These are phyloP conservation scores for Gymnopus androsaceus DNA, from an alignment of 1,284 basidiomycete species.

Conservation along the genomic window DNA sequence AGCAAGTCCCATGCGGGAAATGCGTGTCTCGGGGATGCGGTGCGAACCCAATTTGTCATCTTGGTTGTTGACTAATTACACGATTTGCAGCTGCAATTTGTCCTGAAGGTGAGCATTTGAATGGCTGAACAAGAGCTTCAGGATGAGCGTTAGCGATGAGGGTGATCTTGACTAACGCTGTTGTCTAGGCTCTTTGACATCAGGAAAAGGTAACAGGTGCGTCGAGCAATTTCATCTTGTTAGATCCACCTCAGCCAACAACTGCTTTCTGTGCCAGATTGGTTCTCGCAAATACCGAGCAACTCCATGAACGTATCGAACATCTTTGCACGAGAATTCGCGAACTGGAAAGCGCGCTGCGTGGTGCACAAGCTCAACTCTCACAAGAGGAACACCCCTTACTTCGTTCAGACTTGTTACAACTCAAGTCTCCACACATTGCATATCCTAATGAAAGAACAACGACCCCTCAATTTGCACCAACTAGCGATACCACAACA, in stretches of 20 bases:
- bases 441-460: neutral
- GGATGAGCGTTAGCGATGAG: conserved; percentile 6
- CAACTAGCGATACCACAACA: neutral
- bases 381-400: conserved; percentile 50
- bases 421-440: conserved; percentile 18
- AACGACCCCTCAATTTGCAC: neutral
- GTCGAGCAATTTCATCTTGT: too few species aligned
- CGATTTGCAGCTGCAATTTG: conserved; percentile 43
- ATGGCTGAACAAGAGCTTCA: neutral
- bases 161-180: conserved; percentile 7
- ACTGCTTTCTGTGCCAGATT: conserved; percentile 38
- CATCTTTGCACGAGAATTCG: conserved; percentile 53
- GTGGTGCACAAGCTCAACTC: conserved; percentile 46
- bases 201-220: conserved; percentile 50
- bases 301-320: conserved; percentile 66
- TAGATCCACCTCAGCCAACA: neutral
- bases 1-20: conserved; percentile 69
- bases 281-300: conserved; percentile 64
- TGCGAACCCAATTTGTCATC: conserved; percentile 22
- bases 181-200: conserved; percentile 52
- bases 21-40: conserved; percentile 70
- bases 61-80: neutral
- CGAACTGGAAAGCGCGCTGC: conserved; percentile 59
- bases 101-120: conserved; percentile 60
- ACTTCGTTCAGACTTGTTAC: conserved; percentile 32